Conservation (phyloP, 2,329 filamentous ascomycete species). For the Colletotrichum magnum region DNA sequence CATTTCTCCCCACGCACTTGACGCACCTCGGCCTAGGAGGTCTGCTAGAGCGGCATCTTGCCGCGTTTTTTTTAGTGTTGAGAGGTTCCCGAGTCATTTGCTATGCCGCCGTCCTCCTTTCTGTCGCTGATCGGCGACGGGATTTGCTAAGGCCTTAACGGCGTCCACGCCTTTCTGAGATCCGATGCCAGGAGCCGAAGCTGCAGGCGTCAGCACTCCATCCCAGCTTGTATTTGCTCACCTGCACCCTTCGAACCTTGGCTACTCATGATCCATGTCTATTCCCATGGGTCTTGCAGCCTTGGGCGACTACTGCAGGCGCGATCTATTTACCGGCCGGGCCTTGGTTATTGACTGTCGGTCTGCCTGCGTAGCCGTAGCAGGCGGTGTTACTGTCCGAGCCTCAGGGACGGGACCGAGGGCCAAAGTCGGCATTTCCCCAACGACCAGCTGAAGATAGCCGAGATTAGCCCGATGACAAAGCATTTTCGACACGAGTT, state of each 20-base stretch:
- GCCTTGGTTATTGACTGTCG: conserved; percentile 26
- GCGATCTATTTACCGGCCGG: conserved; percentile 14
- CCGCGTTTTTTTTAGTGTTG: conserved; percentile 8
- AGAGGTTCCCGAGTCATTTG: conserved; percentile 23
- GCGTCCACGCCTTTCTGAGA: not conserved
- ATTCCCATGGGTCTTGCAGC: not conserved
- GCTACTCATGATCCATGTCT: conserved; percentile 34
- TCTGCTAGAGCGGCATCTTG: conserved; percentile 33
- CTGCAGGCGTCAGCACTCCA: conserved; percentile 12
- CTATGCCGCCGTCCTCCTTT: not conserved
- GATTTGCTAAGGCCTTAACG: conserved; percentile 15
- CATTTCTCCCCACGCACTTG: conserved; percentile 34
- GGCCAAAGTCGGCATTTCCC: conserved; percentile 7
- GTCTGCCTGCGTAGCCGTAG: not conserved
- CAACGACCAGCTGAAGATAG: conserved; percentile 13
- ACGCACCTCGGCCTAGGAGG: conserved; percentile 31
- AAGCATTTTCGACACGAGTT: not conserved
- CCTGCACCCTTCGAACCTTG: conserved; percentile 5
- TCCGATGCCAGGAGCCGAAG: conserved; percentile 37
- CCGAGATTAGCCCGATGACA: conserved; percentile 23
- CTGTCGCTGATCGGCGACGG: not conserved
- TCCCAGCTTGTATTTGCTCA: conserved; percentile 17
- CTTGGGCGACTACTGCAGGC: not conserved
- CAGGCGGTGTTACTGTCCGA: conserved; percentile 1
- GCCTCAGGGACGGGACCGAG: conserved; percentile 6